phyloP scores from a whole-genome alignment of 768 basidiomycete genomes.

The Suillus sp. region DNA sequence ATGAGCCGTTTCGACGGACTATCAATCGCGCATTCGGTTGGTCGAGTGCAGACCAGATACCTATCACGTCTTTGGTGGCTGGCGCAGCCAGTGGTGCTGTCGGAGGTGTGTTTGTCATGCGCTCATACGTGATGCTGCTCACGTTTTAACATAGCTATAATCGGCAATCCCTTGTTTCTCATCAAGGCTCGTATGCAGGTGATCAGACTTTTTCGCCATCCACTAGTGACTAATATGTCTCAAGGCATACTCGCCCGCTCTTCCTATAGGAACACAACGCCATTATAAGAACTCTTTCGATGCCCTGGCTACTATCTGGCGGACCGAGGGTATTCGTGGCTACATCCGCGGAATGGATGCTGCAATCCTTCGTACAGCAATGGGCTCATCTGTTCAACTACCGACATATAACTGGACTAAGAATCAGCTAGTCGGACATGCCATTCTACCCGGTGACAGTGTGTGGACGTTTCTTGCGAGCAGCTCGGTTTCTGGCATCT shows the following conservation, averaged over 20 bases:
- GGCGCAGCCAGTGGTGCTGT: constrained; percentile 90
- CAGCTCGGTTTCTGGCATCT: constrained; percentile 86
- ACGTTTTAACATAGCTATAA: constrained; percentile 46
- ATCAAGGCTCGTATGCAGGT: constrained; percentile 99
- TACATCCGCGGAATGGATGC: constrained; percentile 91
- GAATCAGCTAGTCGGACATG: constrained; percentile 66
- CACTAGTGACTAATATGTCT: constrained; percentile 5
- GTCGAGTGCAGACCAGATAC: constrained; percentile 63
- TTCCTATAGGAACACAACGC: constrained; percentile 95
- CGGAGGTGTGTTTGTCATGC: constrained; percentile 60
- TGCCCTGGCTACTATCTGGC: constrained; percentile 79
- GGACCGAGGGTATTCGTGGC: constrained; percentile 76
- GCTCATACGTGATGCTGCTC: not conserved
- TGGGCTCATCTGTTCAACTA: constrained; percentile 95
- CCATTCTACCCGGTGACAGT: constrained; percentile 73
- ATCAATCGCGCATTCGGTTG: constrained; percentile 73
- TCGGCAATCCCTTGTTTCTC: constrained; percentile 91
- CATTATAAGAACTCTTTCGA: constrained; percentile 84
- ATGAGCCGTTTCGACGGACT: constrained; percentile 82
- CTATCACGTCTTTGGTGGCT: constrained; percentile 77
- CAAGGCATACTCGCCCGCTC: constrained; percentile 90
- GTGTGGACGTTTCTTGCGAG: constrained; percentile 87
- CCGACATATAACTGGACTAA: constrained; percentile 97
- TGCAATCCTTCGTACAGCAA: constrained; percentile 89
- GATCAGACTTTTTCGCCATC: not conserved